These are phyloP conservation scores for Botrytis fragariae DNA, from an alignment of 2,329 filamentous ascomycete genomes.

Conservation along the genomic window DNA sequence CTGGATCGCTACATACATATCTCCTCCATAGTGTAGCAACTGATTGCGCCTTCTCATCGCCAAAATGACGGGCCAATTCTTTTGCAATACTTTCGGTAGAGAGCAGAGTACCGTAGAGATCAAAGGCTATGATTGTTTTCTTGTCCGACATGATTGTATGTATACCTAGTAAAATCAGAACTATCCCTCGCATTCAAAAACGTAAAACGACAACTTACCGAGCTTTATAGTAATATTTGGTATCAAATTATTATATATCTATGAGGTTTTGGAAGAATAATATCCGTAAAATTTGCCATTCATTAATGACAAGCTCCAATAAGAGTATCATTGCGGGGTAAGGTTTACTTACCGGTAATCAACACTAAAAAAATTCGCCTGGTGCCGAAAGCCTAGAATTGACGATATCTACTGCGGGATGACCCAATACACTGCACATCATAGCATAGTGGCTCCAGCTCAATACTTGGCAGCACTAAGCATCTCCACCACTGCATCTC, in stretches of 20 bases:
- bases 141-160: constrained; percentile 33
- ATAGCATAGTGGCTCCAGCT: neutral
- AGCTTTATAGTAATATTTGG: neutral
- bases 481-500: neutral
- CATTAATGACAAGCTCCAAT: neutral
- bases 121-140: constrained; percentile 62
- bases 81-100: constrained; percentile 67
- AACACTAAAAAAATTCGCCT: neutral
- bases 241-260: neutral
- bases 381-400: neutral
- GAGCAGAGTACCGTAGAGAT: constrained; percentile 72
- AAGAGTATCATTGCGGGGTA: neutral
- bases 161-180: neutral
- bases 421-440: too few species aligned
- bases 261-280: too few species aligned
- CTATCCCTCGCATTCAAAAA: too few species aligned
- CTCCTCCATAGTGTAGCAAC: constrained; percentile 62
- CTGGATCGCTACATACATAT: constrained; percentile 12
- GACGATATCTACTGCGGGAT: neutral
- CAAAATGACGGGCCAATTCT: constrained; percentile 57
- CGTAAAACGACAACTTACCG: neutral
- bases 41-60: constrained; percentile 52
- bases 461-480: neutral
- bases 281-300: neutral
- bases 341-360: neutral